Evolutionary conservation across 1,284 basidiomycete species (phyloP), one percentile per base, ranked within the genome.

Genomic region (Ceratobasidium sp.): DNA sequence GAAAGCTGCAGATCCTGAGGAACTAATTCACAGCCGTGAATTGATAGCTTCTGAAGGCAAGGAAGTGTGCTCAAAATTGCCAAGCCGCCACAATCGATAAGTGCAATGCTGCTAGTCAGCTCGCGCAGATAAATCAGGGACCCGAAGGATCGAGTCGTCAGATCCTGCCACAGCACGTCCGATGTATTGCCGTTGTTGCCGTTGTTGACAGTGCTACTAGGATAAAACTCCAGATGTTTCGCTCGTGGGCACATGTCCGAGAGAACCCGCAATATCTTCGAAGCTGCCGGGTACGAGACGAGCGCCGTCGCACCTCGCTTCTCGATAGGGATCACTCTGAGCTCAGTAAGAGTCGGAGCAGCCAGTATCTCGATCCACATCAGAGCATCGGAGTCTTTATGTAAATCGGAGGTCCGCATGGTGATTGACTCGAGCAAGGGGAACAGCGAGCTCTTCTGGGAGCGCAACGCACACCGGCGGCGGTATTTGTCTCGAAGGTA

Each of bases 281-380:
- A 47, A 44, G 54, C 44, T 8, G 53, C 66, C 22, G 66, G 33
- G 27, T 59, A 69, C 41, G 66, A 69, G 44, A 69, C 41, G 29
- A 33, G 48, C n/a, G 66, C 66, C 24, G 33, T 54, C 2, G 14
- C 8, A 19, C 11, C n/a, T 14, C 5, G 41, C 19, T n/a, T 17
- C 9, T 14, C n/a, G n/a, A n/a, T n/a, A 11, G 66, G 54, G 9
- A 44, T 2, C 1, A 69, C n/a, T 14, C n/a, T n/a, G 36, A 69
- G 51, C 36, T 47, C n/a, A 27, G 33, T 31, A 15, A 69, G 7
- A 22, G 66, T 47, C 17, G 66, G 54, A 2, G 44, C 29, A 9
- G 59, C 27, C 22, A 69, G 59, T 29, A 69, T 19, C 22, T 69
- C 66, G 7, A 69, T 22, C 53, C 54, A 69, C 15, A 47, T 41